These are phyloP conservation scores for Urtica urens DNA, from an alignment of 306 rosid genomes.

Conservation along the genomic window DNA sequence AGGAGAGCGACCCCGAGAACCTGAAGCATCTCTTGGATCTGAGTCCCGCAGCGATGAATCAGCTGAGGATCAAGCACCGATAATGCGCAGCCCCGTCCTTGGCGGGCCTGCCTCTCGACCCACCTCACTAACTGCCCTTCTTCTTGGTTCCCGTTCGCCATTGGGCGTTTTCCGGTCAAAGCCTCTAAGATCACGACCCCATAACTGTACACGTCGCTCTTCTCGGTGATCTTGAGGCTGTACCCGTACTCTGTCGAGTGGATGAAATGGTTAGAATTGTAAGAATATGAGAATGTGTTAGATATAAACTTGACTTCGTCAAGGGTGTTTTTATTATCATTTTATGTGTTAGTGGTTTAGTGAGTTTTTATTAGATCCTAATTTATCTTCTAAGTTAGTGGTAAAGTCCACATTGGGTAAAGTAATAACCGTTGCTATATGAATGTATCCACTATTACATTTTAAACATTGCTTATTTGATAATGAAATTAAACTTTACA, in stretches of 20 bases:
- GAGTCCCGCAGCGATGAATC: conserved; percentile 59
- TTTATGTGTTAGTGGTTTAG: too few species aligned
- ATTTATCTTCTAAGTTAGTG: too few species aligned
- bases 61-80: conserved; percentile 68
- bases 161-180: conserved; percentile 72
- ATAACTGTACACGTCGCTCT: conserved; percentile 89
- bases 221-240: conserved; percentile 87
- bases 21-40: conserved; percentile 84
- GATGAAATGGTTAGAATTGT: conserved; percentile 10
- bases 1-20: conserved; percentile 87
- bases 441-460: too few species aligned
- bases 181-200: conserved; percentile 83
- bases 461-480: too few species aligned
- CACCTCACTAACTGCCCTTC: conserved; percentile 65
- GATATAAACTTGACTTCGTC: too few species aligned
- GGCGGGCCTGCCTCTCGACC: conserved; percentile 56
- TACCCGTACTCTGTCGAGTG: conserved; percentile 97
- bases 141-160: conserved; percentile 59
- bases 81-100: conserved; percentile 33
- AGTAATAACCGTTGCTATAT: too few species aligned
- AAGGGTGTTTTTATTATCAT: too few species aligned
- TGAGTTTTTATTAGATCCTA: too few species aligned
- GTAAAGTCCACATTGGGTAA: too few species aligned
- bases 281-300: too few species aligned
- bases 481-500: too few species aligned